A percentile compares a stretch with the other conserved stretches of the same genome.
Evolutionary conservation across 371 early-diverging fungal species (phyloP).

Genomic region (Saksenaea oblongispora): DNA sequence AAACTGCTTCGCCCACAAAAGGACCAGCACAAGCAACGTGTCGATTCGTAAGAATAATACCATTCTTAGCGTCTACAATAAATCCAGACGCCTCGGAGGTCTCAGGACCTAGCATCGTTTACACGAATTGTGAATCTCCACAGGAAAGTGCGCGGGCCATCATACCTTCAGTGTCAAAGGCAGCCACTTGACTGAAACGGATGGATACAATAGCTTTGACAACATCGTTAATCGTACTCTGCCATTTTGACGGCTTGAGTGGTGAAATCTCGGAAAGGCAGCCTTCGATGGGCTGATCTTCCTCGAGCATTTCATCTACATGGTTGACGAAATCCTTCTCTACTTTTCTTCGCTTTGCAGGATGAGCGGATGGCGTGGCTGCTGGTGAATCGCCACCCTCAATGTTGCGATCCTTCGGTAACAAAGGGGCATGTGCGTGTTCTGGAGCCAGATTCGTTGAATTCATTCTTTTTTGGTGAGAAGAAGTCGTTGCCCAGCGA

Average conservation of each 20-base stretch:
- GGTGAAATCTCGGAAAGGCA: conserved; percentile 15
- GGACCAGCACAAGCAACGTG: conserved; percentile 94
- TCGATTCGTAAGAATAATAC: conserved; percentile 90
- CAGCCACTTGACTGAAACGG: conserved; percentile 72
- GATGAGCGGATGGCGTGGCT: conserved; percentile 18
- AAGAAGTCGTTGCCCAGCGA: background rate
- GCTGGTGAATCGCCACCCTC: conserved; percentile 50
- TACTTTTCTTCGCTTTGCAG: conserved; percentile 38
- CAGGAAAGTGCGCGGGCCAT: conserved; percentile 45
- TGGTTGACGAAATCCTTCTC: conserved; percentile 10
- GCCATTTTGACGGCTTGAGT: conserved; percentile 54
- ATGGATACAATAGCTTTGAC: conserved; percentile 80
- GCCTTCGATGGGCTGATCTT: conserved; percentile 8
- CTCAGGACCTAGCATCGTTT: conserved; percentile 35
- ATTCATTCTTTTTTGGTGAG: background rate
- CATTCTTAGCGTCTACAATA: conserved; percentile 87
- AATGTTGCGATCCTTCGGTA: conserved; percentile 38
- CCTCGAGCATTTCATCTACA: conserved; percentile 14
- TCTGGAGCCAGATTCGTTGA: conserved; percentile 8
- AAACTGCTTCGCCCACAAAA: conserved; percentile 85
- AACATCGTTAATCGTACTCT: conserved; percentile 64
- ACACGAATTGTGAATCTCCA: background rate
- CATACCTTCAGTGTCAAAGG: conserved; percentile 81
- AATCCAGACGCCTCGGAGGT: conserved; percentile 86
- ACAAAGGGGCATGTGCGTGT: conserved; percentile 7